Conservation (phyloP, 2,329 filamentous ascomycete genomes). For the Verticillium longisporum region DNA sequence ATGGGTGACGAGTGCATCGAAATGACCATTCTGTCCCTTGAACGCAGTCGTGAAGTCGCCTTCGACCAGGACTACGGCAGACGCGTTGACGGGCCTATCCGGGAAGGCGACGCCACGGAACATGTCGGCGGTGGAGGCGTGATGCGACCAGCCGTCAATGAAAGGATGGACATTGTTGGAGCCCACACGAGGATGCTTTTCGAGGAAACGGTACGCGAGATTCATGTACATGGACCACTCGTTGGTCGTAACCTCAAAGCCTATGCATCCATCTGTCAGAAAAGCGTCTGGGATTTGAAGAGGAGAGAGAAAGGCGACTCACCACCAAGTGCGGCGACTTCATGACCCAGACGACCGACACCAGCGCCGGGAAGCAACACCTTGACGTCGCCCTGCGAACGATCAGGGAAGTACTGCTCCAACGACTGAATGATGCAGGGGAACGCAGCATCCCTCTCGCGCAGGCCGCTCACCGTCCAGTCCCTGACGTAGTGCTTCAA, state of each 20-base stretch:
- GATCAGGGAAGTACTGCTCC: conserved; percentile 20
- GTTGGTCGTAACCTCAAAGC: conserved; percentile 46
- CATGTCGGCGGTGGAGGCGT: conserved; percentile 39
- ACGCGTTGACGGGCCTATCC: conserved; percentile 24
- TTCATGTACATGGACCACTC: conserved; percentile 56
- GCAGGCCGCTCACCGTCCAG: conserved; percentile 41
- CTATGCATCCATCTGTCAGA: conserved; percentile 14
- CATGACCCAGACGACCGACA: conserved; percentile 43
- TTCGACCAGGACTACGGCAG: conserved; percentile 39
- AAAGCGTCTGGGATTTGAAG: not conserved
- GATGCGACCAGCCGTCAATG: conserved; percentile 50
- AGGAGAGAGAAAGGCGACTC: not conserved
- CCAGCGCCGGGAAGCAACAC: conserved; percentile 47
- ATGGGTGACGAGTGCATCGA: conserved; percentile 45
- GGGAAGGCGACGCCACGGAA: conserved; percentile 39
- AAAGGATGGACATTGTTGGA: conserved; percentile 39
- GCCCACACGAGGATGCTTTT: conserved; percentile 17
- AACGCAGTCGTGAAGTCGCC: conserved; percentile 47
- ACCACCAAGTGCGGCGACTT: conserved; percentile 37
- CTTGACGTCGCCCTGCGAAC: conserved; percentile 17
- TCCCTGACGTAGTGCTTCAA: conserved; percentile 53
- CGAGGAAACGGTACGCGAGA: conserved; percentile 42
- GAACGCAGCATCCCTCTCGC: conserved; percentile 38
- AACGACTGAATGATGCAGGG: conserved; percentile 28
- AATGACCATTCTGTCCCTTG: conserved; percentile 19